Conservation (phyloP, 2,329 filamentous ascomycete genomes). For the Beauveria australis region DNA sequence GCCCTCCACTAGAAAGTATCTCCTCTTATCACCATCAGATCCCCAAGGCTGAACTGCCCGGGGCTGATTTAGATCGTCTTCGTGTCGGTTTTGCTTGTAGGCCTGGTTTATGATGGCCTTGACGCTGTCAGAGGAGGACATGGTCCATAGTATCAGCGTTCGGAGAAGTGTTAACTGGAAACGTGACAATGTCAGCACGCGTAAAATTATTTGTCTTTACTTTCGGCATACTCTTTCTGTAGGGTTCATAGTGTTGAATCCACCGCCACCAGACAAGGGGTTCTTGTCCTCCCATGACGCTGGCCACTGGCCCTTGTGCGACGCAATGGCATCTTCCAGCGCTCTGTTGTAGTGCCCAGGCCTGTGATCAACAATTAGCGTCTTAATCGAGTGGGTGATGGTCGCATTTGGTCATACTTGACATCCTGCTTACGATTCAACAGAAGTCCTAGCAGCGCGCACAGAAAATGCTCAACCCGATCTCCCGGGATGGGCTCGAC, state of each 20-base stretch:
- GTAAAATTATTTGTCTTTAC: neutral
- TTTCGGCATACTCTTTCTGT: constrained; percentile 59
- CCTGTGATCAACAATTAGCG: constrained; percentile 37
- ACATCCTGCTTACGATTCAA: constrained; percentile 98
- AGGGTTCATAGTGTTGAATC: constrained; percentile 75
- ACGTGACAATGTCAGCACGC: constrained; percentile 11
- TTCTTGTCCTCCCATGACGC: constrained; percentile 74
- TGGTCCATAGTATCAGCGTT: constrained; percentile 77
- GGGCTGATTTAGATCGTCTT: constrained; percentile 72
- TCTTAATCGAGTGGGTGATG: too few relatives aligned
- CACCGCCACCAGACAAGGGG: constrained; percentile 70
- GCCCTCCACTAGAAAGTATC: constrained; percentile 91
- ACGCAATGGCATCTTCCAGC: constrained; percentile 82
- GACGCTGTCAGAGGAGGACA: constrained; percentile 79
- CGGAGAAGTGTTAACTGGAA: constrained; percentile 71
- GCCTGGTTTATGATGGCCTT: constrained; percentile 75
- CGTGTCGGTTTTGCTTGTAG: constrained; percentile 81
- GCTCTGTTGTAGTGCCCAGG: constrained; percentile 88
- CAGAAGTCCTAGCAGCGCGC: constrained; percentile 77
- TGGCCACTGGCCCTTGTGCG: constrained; percentile 84
- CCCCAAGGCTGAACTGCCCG: constrained; percentile 89
- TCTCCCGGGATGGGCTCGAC: constrained; percentile 71
- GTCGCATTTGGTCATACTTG: constrained; percentile 57
- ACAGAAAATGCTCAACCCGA: constrained; percentile 79
- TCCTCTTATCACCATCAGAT: constrained; percentile 77